Conservation (phyloP, 148 eudicot genomes). For the Polygonum aviculare region DNA sequence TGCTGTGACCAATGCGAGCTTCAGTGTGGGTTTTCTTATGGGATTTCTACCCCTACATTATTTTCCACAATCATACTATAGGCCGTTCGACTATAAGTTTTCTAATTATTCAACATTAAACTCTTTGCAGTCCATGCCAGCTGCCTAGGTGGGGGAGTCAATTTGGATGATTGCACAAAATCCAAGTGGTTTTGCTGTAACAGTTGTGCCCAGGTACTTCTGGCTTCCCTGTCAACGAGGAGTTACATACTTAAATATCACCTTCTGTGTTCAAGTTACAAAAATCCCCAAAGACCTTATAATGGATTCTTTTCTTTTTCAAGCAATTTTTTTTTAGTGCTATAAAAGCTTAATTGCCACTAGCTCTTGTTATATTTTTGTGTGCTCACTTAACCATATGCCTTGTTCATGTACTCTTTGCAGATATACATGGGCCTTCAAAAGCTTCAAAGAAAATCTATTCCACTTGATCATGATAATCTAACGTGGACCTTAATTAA, state of each 20-base stretch:
- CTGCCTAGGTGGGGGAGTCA: constrained; percentile 37
- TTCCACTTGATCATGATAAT: constrained; percentile 49
- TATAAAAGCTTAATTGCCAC: background rate
- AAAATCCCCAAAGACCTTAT: background rate
- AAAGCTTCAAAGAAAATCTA: constrained; percentile 50
- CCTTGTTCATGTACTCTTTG: constrained; percentile 14
- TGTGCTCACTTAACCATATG: background rate
- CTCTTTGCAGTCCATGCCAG: constrained; percentile 57
- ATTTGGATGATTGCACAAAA: constrained; percentile 15
- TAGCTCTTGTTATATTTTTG: background rate
- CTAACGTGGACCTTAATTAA: constrained; percentile 73
- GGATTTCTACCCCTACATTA: background rate
- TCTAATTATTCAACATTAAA: background rate
- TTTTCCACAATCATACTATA: background rate
- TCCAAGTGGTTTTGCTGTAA: constrained; percentile 71
- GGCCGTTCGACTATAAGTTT: background rate
- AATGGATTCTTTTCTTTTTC: background rate
- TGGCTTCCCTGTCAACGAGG: background rate
- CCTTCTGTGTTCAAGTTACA: background rate
- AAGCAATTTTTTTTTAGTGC: background rate
- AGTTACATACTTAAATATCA: background rate
- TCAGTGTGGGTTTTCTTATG: constrained; percentile 44
- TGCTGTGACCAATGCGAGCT: constrained; percentile 76
- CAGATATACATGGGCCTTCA: constrained; percentile 67
- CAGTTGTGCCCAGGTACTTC: constrained; percentile 64